Base-by-base conservation (phyloP, 2,329 filamentous ascomycete genomes). In the Talaromyces sp. region DNA sequence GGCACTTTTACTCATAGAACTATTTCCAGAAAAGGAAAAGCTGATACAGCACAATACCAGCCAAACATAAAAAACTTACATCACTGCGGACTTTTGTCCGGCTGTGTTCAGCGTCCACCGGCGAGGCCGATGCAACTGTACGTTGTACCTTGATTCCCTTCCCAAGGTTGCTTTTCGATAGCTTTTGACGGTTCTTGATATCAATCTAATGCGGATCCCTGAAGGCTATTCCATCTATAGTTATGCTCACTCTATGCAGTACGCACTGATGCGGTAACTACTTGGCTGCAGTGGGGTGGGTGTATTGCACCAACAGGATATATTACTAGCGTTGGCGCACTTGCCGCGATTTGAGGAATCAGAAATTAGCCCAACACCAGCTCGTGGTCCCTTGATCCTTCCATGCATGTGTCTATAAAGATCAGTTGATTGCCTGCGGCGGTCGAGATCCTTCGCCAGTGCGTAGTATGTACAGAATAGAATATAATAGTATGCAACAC, bases 341-440 rank as follows among this genome's bases (percentile, higher is more conserved):
- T 57, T 57, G 54, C 54, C 54, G 54, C 54, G 54, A 42, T 39
- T 42, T 42, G 54, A 57, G 54, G 31, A 57, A 42, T 57, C 54
- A 42, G 54, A 57, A 57, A 57, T 42, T 40, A 42, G 31, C 16
- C 31, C 50, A 23, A 5, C 50, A 14, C 48, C 48, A 33, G 28
- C 48, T 52, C 28, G 48, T 33, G 28, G 48, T 35, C 48, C 50
- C 31, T 54, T 54, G 50, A 54, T 54, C 50, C 28, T 54, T 54
- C 50, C 31, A 35, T 54, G 50, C 50, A 54, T 54, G 50, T 11
- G 31, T 35, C 50, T 54, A 54, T 54, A 54, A 54, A 54, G 50
- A 37, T 35, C 50, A 35, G 31, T 33, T 54, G 48, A 35, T 21
- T 3, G 8, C 2, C n/a, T 23, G 31, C 46, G n/a, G 23, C 5